Conservation (phyloP, 805 yeast genomes). For the Saccharomycopsis fibuligera region DNA sequence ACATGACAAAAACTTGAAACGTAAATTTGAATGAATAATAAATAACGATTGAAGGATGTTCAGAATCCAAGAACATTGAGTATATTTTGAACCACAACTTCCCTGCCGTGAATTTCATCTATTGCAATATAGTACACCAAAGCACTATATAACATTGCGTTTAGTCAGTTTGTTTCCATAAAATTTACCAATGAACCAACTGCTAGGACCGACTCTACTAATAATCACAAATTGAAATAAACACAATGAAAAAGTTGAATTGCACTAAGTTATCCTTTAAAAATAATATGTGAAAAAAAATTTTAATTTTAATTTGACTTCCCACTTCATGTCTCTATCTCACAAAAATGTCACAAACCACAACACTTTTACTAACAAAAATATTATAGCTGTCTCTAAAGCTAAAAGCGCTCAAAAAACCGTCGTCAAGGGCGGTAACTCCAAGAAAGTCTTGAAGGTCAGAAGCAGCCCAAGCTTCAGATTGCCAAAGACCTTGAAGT, state of each 20-base stretch:
- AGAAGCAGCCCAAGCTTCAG: constrained; percentile 95
- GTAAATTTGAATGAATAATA: too few relatives aligned
- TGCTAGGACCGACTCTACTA: not conserved
- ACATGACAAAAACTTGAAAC: too few relatives aligned
- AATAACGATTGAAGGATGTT: too few relatives aligned
- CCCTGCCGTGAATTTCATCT: too few relatives aligned
- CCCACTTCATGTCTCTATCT: too few relatives aligned
- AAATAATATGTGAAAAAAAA: not conserved
- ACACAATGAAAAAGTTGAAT: not conserved
- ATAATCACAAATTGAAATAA: not conserved
- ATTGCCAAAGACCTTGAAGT: constrained; percentile 93
- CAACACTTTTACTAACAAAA: constrained; percentile 4
- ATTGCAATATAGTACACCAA: too few relatives aligned
- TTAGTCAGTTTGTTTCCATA: not conserved
- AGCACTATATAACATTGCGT: too few relatives aligned
- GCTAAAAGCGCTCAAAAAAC: constrained; percentile 99
- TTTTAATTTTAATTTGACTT: too few relatives aligned
- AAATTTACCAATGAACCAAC: not conserved
- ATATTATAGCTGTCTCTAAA: constrained; percentile 37
- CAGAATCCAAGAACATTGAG: too few relatives aligned
- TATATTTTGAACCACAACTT: too few relatives aligned
- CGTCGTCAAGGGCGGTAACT: constrained; percentile 94
- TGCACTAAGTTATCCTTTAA: not conserved
- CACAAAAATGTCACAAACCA: not conserved
- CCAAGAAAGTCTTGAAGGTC: constrained; percentile 84